Evolutionary conservation across 257 asterid species (phyloP).

Genomic region (Echites panduratus): DNA sequence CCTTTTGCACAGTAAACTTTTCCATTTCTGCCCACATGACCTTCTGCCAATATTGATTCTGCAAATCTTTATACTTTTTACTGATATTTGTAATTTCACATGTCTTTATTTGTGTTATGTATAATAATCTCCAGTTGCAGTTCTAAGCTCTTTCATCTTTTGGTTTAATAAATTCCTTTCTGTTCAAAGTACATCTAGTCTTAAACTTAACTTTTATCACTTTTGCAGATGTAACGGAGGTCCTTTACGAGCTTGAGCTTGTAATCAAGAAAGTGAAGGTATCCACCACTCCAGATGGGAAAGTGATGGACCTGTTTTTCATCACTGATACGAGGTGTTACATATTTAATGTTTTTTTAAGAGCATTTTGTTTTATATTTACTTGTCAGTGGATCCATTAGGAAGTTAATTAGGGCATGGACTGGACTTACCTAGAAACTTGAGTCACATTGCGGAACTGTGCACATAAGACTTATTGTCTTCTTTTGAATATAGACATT

Average conservation of each 20-base stretch:
- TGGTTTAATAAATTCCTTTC: constrained; percentile 8
- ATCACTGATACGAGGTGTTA: constrained; percentile 69
- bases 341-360: neutral
- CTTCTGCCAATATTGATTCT: neutral
- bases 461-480: neutral
- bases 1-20: constrained; percentile 71
- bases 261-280: constrained; percentile 70
- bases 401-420: neutral
- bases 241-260: constrained; percentile 76
- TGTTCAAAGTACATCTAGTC: constrained; percentile 11
- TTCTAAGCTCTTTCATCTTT: constrained; percentile 6
- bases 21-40: neutral
- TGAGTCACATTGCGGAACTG: neutral
- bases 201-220: constrained; percentile 3
- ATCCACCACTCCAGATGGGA: constrained; percentile 92
- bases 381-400: neutral
- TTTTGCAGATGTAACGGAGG: constrained; percentile 64
- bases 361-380: neutral
- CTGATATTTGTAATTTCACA: neutral
- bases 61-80: neutral
- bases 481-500: neutral
- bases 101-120: neutral
- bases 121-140: constrained; percentile 1
- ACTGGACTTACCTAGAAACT: neutral
- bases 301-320: constrained; percentile 83